A percentile compares a stretch with the other conserved stretches of the same genome.
Conservation (phyloP, 257 asterid species). For the Agastache rugosa region DNA sequence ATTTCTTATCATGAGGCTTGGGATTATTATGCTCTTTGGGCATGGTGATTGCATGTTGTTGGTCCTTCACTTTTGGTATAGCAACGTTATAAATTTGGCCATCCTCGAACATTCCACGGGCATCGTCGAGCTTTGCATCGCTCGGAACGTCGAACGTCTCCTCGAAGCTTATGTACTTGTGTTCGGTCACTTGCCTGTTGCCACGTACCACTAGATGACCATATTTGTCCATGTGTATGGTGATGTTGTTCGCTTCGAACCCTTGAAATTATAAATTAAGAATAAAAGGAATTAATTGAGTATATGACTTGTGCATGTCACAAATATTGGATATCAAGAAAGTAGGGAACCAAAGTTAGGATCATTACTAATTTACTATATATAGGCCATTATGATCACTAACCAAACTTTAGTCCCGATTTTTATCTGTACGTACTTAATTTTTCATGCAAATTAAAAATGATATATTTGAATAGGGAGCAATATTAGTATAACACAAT, state of each 20-base stretch:
- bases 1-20: not conserved
- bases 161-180: slow-evolving; percentile 44
- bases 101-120: slow-evolving; percentile 36
- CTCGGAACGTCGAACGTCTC: slow-evolving; percentile 37
- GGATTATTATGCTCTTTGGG: slow-evolving; percentile 9
- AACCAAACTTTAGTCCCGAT: too few species aligned
- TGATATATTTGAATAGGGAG: too few species aligned
- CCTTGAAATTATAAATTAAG: slow-evolving; percentile 30
- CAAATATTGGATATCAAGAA: not conserved
- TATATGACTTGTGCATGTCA: not conserved
- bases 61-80: slow-evolving; percentile 34
- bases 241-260: slow-evolving; percentile 36
- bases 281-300: too few species aligned
- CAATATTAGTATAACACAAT: too few species aligned
- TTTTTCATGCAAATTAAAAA: too few species aligned
- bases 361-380: too few species aligned
- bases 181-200: slow-evolving; percentile 34
- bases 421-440: too few species aligned
- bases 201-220: slow-evolving; percentile 51
- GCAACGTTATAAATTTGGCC: slow-evolving; percentile 36
- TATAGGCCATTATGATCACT: too few species aligned
- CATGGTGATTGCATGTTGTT: slow-evolving; percentile 12
- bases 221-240: slow-evolving; percentile 39
- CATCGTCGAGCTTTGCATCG: slow-evolving; percentile 36
- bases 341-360: too few species aligned